Base-by-base conservation (phyloP, 257 asterid genomes). In the Primulina huaijiensis region DNA sequence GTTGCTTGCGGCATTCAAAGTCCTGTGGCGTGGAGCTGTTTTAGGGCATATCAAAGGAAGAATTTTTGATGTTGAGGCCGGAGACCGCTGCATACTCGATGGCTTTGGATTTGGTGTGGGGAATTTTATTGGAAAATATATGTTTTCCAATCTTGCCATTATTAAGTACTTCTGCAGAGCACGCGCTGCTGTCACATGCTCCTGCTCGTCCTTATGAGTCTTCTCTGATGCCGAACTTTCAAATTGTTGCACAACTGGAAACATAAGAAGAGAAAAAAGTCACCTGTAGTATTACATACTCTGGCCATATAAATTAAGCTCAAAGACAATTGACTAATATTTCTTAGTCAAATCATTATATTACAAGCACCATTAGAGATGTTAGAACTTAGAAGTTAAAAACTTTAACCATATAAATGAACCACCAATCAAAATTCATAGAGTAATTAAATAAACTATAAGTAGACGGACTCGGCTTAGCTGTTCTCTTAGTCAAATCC, bases 101-200 rank as follows among this genome's bases (percentile, higher is more conserved):
- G 92, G 85, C 83, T 85, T 84, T 25, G 90, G 80, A 46, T 76
- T 81, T 35, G 80, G 82, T 7, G 87, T 76, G 16, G 95, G 97
- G 71, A 91, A 92, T 72, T 85, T 89, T 57, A 89, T 87, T 6
- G 96, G 99, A 72, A 94, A 88, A 20, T 89, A 62, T 75, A 78
- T 21, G 72, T 82, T 85, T 8, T 89, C 90, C 77, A 81, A 59
- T 79, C 85, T 89, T 20, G 94, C 96, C 77, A 82, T 85, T 20
- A 79, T 61, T 62, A 88, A 81, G 74, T 85, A 94, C 84, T 76
- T 88, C 72, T 92, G 95, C 70, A 94, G 81, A 19, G 98, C 99
- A 52, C 98, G 92, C 50, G 97, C 98, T 52, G 88, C 97, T 2
- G 88, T 88, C 72, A 88, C 92, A 57, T 94, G 99, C 85, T 94